Evolutionary conservation across 1,284 basidiomycete genomes (phyloP), one percentile per base, ranked within the genome.

Genomic region (Puccinia hordei): DNA sequence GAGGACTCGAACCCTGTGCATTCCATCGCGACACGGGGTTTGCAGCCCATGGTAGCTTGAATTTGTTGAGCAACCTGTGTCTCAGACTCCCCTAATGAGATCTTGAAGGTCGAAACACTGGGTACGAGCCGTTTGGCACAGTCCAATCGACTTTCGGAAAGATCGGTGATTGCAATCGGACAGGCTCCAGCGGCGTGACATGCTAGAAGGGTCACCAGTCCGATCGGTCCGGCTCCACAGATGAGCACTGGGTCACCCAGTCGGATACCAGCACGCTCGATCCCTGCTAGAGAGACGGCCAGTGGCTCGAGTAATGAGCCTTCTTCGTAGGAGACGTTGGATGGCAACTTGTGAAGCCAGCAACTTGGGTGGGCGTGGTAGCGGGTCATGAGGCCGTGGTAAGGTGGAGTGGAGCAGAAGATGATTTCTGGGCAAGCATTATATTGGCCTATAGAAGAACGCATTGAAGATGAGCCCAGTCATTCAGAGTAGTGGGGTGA

Each of bases 1-100:
- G 91, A 93, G 51, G 90, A 90, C 86, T 96, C 93, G 35, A 95
- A 92, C 22, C 95, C 95, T 72, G 93, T 95, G 71, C 93, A 93
- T 84, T 94, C 93, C 81, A 94, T 87, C 75, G 92, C 89, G 44
- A 93, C 79, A 81, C 61, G 83, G 81, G 80, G 90, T 9, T 83
- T 83, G 8, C 83, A 73, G 0, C 86, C 87, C 22, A 86, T 86
- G 0, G 82, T 84, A 8, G 81, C 81, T 81, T 86, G 85, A 79
- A 87, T 85, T 82, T 84, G 82, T 22, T 69, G 78, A 0, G 86
- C 85, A 3, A 85, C 81, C 19, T 85, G 84, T 76, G 87, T 84
- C 27, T 46, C 24, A 3, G 85, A 82, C 72, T 82, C 82, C 2
- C 82, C 84, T 33, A 85, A 82, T 44, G 85, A 81, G 59, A 88